Conservation (phyloP, 345 rosid genomes). For the Passiflora organensis region DNA sequence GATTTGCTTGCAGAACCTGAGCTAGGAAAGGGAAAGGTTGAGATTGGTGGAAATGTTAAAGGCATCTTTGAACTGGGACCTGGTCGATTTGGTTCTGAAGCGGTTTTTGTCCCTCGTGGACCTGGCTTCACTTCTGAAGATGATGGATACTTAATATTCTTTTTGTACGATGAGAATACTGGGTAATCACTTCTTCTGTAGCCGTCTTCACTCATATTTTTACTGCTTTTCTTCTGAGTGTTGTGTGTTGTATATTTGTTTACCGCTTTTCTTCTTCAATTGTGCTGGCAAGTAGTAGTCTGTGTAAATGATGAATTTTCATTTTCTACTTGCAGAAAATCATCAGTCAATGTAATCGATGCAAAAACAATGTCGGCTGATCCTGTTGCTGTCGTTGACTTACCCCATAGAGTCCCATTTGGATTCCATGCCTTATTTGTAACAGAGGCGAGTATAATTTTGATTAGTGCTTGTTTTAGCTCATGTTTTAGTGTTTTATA, state of each 20-base stretch:
- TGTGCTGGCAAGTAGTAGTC: no score
- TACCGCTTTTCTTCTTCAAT: no score
- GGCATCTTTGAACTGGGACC: conserved; percentile 81
- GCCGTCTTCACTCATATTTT: conserved; percentile 2
- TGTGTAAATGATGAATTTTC: no score
- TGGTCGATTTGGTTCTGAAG: conserved; percentile 92
- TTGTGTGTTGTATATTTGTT: no score
- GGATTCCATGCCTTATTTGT: conserved; percentile 95
- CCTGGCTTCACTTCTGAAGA: conserved; percentile 59
- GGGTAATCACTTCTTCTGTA: conserved; percentile 66
- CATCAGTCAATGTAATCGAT: conserved; percentile 71
- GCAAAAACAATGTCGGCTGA: conserved; percentile 91
- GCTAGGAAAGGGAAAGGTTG: conserved; percentile 54
- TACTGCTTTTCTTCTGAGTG: background rate
- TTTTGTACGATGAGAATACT: conserved; percentile 76
- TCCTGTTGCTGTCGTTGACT: conserved; percentile 87
- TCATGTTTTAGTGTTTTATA: background rate
- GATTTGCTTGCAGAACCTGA: conserved; percentile 84
- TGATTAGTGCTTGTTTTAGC: no score
- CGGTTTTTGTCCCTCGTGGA: conserved; percentile 72
- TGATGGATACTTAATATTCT: conserved; percentile 82
- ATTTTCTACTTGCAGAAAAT: conserved; percentile 50
- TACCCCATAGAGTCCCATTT: conserved; percentile 83
- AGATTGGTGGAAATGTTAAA: conserved; percentile 82
- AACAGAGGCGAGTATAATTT: conserved; percentile 51